Base-by-base conservation (phyloP, 2,329 filamentous ascomycete genomes). In the Xenoacremonium recifei region DNA sequence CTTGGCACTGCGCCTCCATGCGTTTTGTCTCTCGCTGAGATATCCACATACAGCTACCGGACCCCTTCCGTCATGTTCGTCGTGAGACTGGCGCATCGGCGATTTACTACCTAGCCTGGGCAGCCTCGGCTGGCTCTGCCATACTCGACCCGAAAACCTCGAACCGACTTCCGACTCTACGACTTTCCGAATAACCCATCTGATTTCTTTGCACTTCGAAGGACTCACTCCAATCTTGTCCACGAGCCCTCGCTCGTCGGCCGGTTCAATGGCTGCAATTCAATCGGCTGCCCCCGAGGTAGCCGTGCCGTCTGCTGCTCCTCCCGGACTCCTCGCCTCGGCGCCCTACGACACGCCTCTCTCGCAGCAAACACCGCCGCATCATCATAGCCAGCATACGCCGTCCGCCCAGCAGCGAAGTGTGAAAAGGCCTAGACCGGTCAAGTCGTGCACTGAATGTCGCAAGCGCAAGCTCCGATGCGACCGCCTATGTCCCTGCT, bases 391-490 rank as follows among this genome's bases (percentile, higher is more conserved):
- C 6, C 49, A 55, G 33, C 61, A 58, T 34, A 57, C 54, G 16
- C 50, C 52, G 27, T 50, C 54, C n/a, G 54, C 54, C 21, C 65
- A 63, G 9, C 58, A 65, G 35, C 66, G 70, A 37, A 75, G 72
- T 49, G 74, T 78, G 38, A 78, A 78, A 54, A 67, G 76, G 21
- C 73, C 75, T 3, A 63, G 76, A 6, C 76, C 76, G 3, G 76
- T 78, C 47, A 79, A 79, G 55, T 77, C 74, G 4, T 79, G 76
- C 55, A 73, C 72, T 43, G 73, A 77, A 51, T 79, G 78, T 52
- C 69, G 78, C 40, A 79, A 79, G 57, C 70, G 78, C 52, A 81
- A 79, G 57, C 62, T 79, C 5, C 69, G 71, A 44, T 82, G 78
- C 59, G 76, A 81, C 57, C 70, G 78, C 33, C 65, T 71, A n/a